Conservation (phyloP, 1,284 basidiomycete genomes). For the Puccinia triticina region DNA sequence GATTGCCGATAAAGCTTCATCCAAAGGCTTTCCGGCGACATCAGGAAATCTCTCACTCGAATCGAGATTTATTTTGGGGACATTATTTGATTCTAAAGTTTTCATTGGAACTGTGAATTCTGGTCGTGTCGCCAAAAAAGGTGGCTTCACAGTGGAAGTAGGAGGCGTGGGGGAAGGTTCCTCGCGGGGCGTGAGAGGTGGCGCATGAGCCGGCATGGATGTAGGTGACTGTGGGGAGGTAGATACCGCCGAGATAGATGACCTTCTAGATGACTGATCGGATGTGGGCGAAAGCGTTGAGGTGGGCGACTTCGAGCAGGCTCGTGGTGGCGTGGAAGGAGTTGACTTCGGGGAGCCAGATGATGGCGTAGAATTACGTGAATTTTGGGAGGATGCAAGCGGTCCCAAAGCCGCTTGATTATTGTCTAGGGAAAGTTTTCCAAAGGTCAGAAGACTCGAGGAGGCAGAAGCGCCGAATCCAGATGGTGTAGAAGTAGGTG, state of each 20-base stretch:
- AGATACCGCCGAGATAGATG: background rate
- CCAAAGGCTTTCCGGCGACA: background rate
- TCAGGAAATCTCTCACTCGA: constrained; percentile 20
- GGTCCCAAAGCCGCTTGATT: too few relatives aligned
- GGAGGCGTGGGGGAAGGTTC: background rate
- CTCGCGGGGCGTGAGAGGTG: too few relatives aligned
- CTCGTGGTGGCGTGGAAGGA: background rate
- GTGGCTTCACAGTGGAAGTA: constrained; percentile 8
- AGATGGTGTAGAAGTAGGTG: background rate
- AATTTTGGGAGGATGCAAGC: too few relatives aligned
- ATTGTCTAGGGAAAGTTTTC: too few relatives aligned
- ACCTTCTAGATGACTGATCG: too few relatives aligned
- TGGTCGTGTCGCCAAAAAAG: constrained; percentile 36
- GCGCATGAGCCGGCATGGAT: background rate
- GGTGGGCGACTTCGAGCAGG: background rate
- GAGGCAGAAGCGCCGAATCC: background rate
- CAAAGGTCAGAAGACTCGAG: too few relatives aligned
- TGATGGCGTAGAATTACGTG: background rate
- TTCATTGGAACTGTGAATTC: constrained; percentile 22
- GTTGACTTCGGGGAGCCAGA: background rate
- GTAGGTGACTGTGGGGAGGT: constrained; percentile 8
- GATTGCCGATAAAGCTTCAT: constrained; percentile 25
- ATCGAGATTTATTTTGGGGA: constrained; percentile 36
- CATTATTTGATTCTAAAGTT: constrained; percentile 6
- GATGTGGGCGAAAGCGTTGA: background rate